A percentile compares a stretch with the other conserved stretches of the same genome.
Evolutionary conservation across 1,284 basidiomycete species (phyloP).

Genomic region (Cerioporus squamosus): DNA sequence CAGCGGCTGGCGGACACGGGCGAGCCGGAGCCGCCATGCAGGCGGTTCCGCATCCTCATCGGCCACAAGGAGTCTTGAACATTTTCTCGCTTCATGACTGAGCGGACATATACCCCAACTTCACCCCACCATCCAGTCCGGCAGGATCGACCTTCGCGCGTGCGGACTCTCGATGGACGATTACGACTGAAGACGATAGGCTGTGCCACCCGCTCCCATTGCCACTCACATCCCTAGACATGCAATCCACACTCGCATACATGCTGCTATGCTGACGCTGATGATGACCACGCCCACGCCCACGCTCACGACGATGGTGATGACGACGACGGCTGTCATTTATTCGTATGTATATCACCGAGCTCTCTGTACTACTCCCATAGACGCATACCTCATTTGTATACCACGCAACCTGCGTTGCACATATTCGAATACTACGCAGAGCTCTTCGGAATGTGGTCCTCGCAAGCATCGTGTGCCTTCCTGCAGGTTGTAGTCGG

Average conservation of each 20-base stretch:
- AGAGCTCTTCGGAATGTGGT: not conserved
- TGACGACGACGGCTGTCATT: not conserved
- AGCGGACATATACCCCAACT: too few species aligned
- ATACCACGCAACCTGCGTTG: not conserved
- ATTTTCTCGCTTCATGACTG: not conserved
- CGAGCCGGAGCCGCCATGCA: slow-evolving; percentile 60
- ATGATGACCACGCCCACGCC: not conserved
- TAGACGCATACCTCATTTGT: slow-evolving; percentile 1
- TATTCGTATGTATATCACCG: slow-evolving; percentile 2
- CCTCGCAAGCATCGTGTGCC: too few species aligned
- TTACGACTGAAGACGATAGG: too few species aligned
- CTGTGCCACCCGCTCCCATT: too few species aligned
- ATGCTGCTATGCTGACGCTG: not conserved
- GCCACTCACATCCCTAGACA: too few species aligned
- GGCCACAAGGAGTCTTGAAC: slow-evolving; percentile 53
- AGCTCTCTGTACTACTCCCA: not conserved
- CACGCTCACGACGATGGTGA: not conserved
- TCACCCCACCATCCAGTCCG: too few species aligned
- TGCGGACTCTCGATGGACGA: too few species aligned
- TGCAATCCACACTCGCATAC: not conserved
- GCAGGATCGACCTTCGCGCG: too few species aligned
- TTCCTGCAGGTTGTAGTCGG: too few species aligned
- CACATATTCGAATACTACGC: not conserved
- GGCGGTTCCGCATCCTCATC: slow-evolving; percentile 62
- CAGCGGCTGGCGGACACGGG: slow-evolving; percentile 47